Base-by-base conservation (phyloP, 2,329 filamentous ascomycete genomes). In the Colletotrichum sp. region DNA sequence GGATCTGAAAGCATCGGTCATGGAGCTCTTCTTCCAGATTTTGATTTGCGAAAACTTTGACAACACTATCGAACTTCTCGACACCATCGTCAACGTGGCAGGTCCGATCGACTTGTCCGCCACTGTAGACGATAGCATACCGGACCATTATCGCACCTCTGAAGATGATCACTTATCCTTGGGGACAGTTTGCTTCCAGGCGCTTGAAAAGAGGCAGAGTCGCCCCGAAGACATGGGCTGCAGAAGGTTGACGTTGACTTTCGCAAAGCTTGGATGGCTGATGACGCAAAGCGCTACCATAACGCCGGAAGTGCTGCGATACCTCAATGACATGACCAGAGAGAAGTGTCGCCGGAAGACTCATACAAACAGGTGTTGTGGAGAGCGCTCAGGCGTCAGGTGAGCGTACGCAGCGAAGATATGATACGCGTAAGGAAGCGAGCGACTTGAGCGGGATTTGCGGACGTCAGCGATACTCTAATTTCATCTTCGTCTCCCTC, bases 271-370 rank as follows among this genome's bases (percentile, higher is more conserved):
- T n/a, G n/a, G n/a, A n/a, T n/a, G n/a, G n/a, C n/a, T n/a, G n/a
- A n/a, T n/a, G n/a, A n/a, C n/a, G n/a, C n/a, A n/a, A n/a, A n/a
- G n/a, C n/a, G n/a, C n/a, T n/a, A n/a, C n/a, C n/a, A n/a, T n/a
- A n/a, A n/a, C n/a, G n/a, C 39, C 18, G 4, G 39, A n/a, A 0
- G 6, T 43, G 18, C 8, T 43, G 16, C 0, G 0, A n/a, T 43
- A n/a, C 4, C 18, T 43, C 39, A 0, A 43, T n/a, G 39, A 0
- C 39, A 0, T 43, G 4, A n/a, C 39, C 39, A 0, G 18, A 0
- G 39, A 43, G 39, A 43, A 0, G 39, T n/a, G 39, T 43, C 18
- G 39, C 39, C 39, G 39, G n/a, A n/a, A n/a, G n/a, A n/a, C n/a
- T n/a, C n/a, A n/a, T n/a, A n/a, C n/a, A n/a, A n/a, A n/a, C n/a